Conservation (phyloP, 805 yeast species). For the Saturnispora quitensis region DNA sequence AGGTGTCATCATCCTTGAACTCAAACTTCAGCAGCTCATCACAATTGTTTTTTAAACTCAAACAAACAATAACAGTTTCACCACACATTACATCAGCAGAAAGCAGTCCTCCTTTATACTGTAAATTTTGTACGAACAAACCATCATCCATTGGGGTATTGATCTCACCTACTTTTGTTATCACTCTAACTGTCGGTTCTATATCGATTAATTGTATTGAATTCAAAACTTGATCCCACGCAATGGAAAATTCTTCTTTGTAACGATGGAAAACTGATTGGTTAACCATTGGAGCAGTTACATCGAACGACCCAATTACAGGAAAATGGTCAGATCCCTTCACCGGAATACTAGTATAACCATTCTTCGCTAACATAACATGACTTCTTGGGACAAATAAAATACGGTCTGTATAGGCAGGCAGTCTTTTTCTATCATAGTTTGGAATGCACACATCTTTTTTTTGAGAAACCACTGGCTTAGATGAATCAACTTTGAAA, state of each 20-base stretch:
- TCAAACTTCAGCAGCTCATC: constrained; percentile 31
- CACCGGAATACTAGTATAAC: constrained; percentile 19
- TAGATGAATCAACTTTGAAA: constrained; percentile 28
- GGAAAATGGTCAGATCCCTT: constrained; percentile 49
- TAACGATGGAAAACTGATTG: constrained; percentile 29
- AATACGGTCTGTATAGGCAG: constrained; percentile 55
- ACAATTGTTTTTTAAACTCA: constrained; percentile 30
- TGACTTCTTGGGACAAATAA: constrained; percentile 27
- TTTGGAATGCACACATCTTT: constrained; percentile 1
- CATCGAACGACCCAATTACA: constrained; percentile 32
- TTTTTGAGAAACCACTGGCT: not conserved
- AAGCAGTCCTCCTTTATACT: not conserved
- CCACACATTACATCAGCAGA: constrained; percentile 6
- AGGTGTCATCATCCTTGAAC: constrained; percentile 25
- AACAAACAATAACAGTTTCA: constrained; percentile 9
- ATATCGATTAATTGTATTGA: constrained; percentile 32
- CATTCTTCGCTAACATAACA: constrained; percentile 10
- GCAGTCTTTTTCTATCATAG: constrained; percentile 32
- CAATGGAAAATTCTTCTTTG: constrained; percentile 25
- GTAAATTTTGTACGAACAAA: not conserved
- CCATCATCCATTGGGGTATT: not conserved
- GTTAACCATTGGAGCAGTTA: constrained; percentile 31
- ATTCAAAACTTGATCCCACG: constrained; percentile 18
- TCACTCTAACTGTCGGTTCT: constrained; percentile 17
- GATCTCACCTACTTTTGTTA: constrained; percentile 1